These are phyloP conservation scores for Akanthomyces uredinophilus DNA, from an alignment of 2,329 filamentous ascomycete genomes.

Conservation along the genomic window DNA sequence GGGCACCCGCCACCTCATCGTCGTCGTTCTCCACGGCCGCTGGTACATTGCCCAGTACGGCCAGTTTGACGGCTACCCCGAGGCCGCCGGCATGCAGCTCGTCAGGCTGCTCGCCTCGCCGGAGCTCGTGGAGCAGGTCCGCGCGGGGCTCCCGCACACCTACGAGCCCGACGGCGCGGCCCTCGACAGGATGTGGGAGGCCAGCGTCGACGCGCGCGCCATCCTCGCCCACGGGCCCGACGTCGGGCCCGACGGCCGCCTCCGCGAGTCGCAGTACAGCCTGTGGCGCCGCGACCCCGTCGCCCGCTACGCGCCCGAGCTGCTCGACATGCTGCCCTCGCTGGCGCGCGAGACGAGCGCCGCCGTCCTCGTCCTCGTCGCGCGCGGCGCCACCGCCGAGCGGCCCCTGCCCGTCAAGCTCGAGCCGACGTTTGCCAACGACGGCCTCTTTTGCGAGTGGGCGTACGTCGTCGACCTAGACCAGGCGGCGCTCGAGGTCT, in stretches of 20 bases:
- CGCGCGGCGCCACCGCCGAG: neutral
- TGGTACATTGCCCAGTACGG: constrained; percentile 11
- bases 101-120: neutral
- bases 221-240: too few species aligned
- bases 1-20: constrained; percentile 13
- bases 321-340: constrained; percentile 8
- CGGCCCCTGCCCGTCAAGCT: neutral
- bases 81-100: neutral
- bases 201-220: neutral
- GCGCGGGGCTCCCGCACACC: constrained; percentile 6
- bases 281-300: neutral
- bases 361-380: constrained; percentile 6
- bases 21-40: constrained; percentile 6
- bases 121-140: neutral
- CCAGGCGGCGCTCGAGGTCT: neutral
- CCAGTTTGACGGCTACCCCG: constrained; percentile 11
- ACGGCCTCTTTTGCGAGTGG: constrained; percentile 7
- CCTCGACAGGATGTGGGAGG: neutral
- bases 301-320: neutral
- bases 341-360: neutral
- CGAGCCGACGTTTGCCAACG: constrained; percentile 6
- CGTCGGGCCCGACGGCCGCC: neutral
- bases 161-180: neutral
- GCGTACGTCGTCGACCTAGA: constrained; percentile 12
- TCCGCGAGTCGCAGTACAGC: neutral